Evolutionary conservation across 106 monocot genomes (phyloP), one percentile per base, ranked within the genome.

Genomic region (Allium fistulosum): DNA sequence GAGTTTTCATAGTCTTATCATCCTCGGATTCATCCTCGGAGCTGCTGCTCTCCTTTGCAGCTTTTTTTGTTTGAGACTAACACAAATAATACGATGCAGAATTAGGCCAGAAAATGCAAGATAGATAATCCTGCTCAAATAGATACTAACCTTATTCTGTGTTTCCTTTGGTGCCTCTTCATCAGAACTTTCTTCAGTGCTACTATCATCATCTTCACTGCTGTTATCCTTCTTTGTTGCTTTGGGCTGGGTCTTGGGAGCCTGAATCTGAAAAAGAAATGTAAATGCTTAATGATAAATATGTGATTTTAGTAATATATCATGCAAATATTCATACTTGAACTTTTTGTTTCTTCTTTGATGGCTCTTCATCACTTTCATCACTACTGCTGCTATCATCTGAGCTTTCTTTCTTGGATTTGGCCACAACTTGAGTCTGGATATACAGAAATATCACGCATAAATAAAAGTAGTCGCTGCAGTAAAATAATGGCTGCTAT

Each of bases 121-220:
- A 37, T 37, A 37, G 37, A 37, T 37, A 37, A 37, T 37, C 37
- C 5, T 37, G 37, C 37, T 1, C 37, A 37, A 37, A 37, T 37
- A 37, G 37, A 37, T 4, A 37, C 37, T 37, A 37, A 71, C 80
- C 70, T 77, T 76, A 4, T 74, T 70, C 10, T 8, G 10, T 65
- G 53, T 69, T 53, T 15, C 48, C 59, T 73, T 76, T 27, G 79
- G 10, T 46, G 66, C 47, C 49, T 88, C 85, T 4, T 82, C 88
- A 53, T 89, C 89, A 49, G 90, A 90, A 66, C 11, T 11, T 55
- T 55, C 53, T 72, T 90, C 85, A 46, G 83, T 80, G 61, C 78
- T 78, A 66, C 76, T 79, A 27, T 88, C 84, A 72, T 84, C 82
- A 13, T 82, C 88, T 71, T 74, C 67, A 77, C 77, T 84, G 66